A percentile compares a stretch with the other conserved stretches of the same genome.
Conservation (phyloP, 495 filamentous ascomycete genomes). For the Xylaria flabelliformis region DNA sequence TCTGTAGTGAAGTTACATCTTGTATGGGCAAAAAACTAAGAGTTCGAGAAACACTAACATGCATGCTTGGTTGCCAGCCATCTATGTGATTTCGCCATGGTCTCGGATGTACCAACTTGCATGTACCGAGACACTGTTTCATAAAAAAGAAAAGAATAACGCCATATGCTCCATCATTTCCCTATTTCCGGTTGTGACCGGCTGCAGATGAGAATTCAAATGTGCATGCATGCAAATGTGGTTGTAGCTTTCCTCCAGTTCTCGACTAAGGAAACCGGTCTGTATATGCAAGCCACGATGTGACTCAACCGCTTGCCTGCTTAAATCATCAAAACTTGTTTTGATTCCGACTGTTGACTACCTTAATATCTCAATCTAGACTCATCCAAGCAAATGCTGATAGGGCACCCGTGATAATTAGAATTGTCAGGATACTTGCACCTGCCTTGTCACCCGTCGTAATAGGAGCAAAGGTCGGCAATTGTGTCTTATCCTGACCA, state of each 20-base stretch:
- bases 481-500: conserved; percentile 45
- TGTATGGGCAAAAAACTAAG: not conserved
- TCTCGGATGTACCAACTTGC: not conserved
- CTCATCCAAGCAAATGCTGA: conserved; percentile 58
- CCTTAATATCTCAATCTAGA: conserved; percentile 32
- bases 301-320: not conserved
- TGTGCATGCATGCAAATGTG: conserved; percentile 5
- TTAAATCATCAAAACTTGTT: not conserved
- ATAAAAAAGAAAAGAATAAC: conserved; percentile 10
- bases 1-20: not conserved
- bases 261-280: not conserved
- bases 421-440: conserved; percentile 67
- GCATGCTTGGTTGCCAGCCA: not conserved
- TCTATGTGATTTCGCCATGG: not conserved
- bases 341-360: not conserved
- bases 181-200: conserved; percentile 13
- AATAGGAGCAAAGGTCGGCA: conserved; percentile 45
- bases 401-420: conserved; percentile 46
- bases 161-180: conserved; percentile 21
- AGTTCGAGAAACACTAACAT: not conserved
- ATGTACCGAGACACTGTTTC: conserved; percentile 26
- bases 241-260: not conserved
- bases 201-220: conserved; percentile 24
- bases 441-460: conserved; percentile 69
- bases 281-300: not conserved